Conservation (phyloP, 2,329 filamentous ascomycete genomes). For the Incumbomyces lentus region DNA sequence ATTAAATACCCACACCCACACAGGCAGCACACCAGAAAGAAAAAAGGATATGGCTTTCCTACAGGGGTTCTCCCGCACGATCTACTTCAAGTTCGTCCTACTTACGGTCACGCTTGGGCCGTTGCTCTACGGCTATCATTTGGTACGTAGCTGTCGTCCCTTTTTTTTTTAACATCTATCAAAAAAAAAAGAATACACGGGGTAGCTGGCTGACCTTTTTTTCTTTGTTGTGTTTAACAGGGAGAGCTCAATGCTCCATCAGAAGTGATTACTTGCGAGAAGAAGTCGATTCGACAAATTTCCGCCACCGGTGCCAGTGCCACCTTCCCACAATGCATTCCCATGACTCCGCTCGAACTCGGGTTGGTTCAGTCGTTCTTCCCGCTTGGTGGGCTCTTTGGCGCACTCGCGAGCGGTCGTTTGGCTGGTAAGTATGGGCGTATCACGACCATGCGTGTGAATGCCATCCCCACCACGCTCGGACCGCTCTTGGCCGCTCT, state of each 20-base stretch:
- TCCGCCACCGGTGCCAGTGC: conserved; percentile 16
- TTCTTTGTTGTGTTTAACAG: too few species aligned
- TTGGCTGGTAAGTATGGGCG: conserved; percentile 69
- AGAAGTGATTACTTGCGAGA: conserved; percentile 80
- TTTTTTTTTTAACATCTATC: too few species aligned
- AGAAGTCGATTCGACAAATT: conserved; percentile 39
- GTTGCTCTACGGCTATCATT: conserved; percentile 86
- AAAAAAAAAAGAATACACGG: too few species aligned
- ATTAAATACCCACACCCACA: too few species aligned
- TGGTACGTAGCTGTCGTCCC: conserved; percentile 45
- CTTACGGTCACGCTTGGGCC: conserved; percentile 72
- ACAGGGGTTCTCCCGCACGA: conserved; percentile 19
- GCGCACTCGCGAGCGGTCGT: conserved; percentile 70
- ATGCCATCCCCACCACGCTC: conserved; percentile 62
- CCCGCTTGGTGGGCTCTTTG: conserved; percentile 76
- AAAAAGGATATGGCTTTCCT: too few species aligned
- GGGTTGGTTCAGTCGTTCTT: conserved; percentile 83
- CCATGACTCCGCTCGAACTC: conserved; percentile 72
- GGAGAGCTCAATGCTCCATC: conserved; percentile 92
- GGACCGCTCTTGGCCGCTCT: conserved; percentile 69
- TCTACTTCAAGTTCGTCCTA: conserved; percentile 68
- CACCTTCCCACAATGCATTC: conserved; percentile 59
- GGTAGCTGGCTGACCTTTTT: conserved; percentile 1
- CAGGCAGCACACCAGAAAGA: too few species aligned
- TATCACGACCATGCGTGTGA: conserved; percentile 63